These are phyloP conservation scores for Ilex asprella DNA, from an alignment of 257 asterid species.

Conservation along the genomic window DNA sequence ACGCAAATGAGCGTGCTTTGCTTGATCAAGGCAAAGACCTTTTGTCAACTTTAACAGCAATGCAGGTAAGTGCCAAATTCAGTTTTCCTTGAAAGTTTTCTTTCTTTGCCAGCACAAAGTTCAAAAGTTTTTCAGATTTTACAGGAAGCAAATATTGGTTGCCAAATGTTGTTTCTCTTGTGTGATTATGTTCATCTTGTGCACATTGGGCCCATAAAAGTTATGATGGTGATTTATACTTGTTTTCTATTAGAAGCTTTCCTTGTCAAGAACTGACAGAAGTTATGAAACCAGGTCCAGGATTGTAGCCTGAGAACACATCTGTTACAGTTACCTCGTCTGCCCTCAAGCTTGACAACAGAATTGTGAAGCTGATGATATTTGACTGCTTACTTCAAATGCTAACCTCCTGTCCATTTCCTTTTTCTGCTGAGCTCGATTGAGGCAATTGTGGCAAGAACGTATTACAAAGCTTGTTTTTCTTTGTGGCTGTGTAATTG, in stretches of 20 bases:
- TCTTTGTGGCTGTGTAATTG: too few relatives aligned
- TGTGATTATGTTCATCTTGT: too few relatives aligned
- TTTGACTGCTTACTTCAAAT: neutral
- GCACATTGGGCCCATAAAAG: too few relatives aligned
- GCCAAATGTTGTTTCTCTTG: too few relatives aligned
- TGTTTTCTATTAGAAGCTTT: too few relatives aligned
- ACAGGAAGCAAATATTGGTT: too few relatives aligned
- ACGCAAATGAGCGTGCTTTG: conserved; percentile 39
- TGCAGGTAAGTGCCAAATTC: conserved; percentile 41
- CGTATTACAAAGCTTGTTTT: too few relatives aligned
- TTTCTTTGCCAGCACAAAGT: too few relatives aligned
- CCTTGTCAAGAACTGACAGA: neutral
- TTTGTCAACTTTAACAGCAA: conserved; percentile 42
- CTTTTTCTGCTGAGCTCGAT: too few relatives aligned
- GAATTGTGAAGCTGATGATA: neutral
- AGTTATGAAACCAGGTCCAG: neutral
- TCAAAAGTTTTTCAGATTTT: too few relatives aligned
- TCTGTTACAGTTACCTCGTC: neutral
- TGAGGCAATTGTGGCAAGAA: too few relatives aligned
- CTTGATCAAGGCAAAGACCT: conserved; percentile 55
- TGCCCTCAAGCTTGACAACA: neutral
- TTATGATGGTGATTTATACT: too few relatives aligned
- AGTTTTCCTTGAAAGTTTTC: neutral
- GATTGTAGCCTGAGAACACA: conserved; percentile 5
- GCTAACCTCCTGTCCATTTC: neutral